Evolutionary conservation across 768 basidiomycete genomes (phyloP).

Genomic region (Suillus cothurnatus): DNA sequence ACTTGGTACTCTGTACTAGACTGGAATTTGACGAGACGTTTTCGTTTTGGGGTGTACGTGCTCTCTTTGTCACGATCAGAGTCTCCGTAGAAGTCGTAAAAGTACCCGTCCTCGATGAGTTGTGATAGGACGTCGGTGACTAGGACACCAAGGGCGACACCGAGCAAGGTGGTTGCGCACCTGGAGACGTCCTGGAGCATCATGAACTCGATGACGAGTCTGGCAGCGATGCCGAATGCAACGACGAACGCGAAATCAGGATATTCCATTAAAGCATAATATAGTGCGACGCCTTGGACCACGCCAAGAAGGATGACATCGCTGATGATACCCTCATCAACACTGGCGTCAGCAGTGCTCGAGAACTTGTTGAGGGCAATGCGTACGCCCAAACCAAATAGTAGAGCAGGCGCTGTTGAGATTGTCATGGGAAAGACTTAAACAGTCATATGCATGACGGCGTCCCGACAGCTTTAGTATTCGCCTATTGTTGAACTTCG

Average conservation of each 20-base stretch:
- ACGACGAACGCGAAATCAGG: constrained; percentile 56
- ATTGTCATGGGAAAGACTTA: constrained; percentile 38
- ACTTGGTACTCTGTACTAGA: constrained; percentile 36
- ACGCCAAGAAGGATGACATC: constrained; percentile 69
- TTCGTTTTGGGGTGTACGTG: constrained; percentile 25
- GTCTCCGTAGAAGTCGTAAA: constrained; percentile 28
- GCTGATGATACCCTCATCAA: constrained; percentile 43
- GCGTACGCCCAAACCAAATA: constrained; percentile 75
- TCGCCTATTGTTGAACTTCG: constrained; percentile 23
- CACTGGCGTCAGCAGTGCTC: constrained; percentile 37
- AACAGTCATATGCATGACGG: constrained; percentile 14
- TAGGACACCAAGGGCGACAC: constrained; percentile 68
- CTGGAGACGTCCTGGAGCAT: constrained; percentile 53
- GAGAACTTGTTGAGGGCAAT: constrained; percentile 64
- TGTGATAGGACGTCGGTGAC: constrained; percentile 73
- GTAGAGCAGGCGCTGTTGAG: constrained; percentile 64
- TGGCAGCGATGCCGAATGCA: constrained; percentile 57
- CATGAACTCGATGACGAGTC: constrained; percentile 66
- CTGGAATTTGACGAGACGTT: constrained; percentile 51
- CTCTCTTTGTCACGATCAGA: constrained; percentile 25
- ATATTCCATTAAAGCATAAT: constrained; percentile 60
- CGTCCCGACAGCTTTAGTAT: constrained; percentile 15
- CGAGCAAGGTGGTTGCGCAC: constrained; percentile 62
- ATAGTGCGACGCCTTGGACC: constrained; percentile 76
- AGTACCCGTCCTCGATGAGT: constrained; percentile 53